Evolutionary conservation across 106 monocot species (phyloP).

Genomic region (Dioscorea dumetorum): DNA sequence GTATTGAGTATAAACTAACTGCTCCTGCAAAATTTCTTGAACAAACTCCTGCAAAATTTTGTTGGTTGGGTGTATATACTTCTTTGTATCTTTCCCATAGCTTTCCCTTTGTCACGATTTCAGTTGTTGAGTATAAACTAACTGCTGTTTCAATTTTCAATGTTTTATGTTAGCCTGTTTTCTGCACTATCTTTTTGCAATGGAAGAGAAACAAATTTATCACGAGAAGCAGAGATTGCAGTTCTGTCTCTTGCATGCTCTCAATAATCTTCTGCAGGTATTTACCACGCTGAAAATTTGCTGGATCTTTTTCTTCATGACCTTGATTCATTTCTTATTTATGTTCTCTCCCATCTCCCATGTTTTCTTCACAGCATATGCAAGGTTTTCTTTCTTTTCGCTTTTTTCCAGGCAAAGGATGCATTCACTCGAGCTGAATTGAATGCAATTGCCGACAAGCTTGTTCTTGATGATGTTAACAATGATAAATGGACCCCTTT

Average conservation of each 20-base stretch:
- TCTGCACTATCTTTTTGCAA: not conserved
- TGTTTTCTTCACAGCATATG: too few relatives aligned
- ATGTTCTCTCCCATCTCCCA: not conserved
- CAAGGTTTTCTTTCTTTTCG: too few relatives aligned
- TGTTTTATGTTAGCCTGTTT: too few relatives aligned
- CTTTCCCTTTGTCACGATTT: too few relatives aligned
- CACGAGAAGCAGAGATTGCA: conserved; percentile 87
- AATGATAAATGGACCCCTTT: conserved; percentile 56
- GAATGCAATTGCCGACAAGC: conserved; percentile 66
- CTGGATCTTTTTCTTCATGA: not conserved
- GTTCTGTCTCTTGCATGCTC: conserved; percentile 82
- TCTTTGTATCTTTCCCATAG: too few relatives aligned
- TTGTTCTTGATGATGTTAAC: conserved; percentile 41
- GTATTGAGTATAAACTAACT: too few relatives aligned
- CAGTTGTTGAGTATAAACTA: too few relatives aligned
- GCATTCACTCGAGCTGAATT: conserved; percentile 67
- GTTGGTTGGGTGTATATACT: too few relatives aligned
- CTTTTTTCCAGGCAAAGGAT: conserved; percentile 43
- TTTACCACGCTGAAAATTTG: not conserved
- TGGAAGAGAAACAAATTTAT: conserved; percentile 37
- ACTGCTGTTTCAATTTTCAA: too few relatives aligned
- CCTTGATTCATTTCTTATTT: too few relatives aligned
- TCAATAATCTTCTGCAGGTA: conserved; percentile 89
- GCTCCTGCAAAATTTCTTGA: too few relatives aligned
- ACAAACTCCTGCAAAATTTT: too few relatives aligned